Evolutionary conservation across 169 alveolate genomes (phyloP), one percentile per base, ranked within the genome.

Genomic region (Plasmodium cynomolgi): DNA sequence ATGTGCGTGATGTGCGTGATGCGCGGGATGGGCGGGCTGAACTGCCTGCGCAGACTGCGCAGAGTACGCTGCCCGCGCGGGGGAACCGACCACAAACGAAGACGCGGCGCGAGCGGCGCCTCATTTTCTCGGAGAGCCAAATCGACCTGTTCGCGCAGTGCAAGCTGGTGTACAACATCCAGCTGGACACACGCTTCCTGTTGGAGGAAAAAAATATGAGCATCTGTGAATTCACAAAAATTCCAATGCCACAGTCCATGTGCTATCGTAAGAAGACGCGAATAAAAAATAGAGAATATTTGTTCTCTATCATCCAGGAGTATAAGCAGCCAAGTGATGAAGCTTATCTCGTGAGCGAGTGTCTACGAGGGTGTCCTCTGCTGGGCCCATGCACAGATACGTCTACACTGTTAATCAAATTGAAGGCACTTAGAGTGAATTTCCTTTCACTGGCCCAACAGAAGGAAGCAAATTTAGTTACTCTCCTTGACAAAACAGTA

Each of bases 161-260:
- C 54, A 68, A 81, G 47, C 74, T 73, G 2, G 44, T 62, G 29
- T 62, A 96, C 54, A 83, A 47, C 83, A 37, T 93, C 26, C 81
- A 90, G 37, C 74, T 96, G 29, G 97, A 96, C 31, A 95, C 81
- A 41, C 83, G 97, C 86, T 94, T 96, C 92, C 68, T 97, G 68
- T 82, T 86, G 72, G 88, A 92, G 50, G 98, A 97, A 85, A 93
- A 93, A 82, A 97, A 95, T 82, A 90, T 97, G 96, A 96, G 95
- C 56, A 94, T 97, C 56, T 97, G 98, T 84, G 92, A 93, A 47
- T 88, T 94, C 81, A 93, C 97, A 17, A 95, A 81, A 75, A 97
- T 96, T 8, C 97, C 97, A 26, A 96, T 97, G 91, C 98, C 98
- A 9, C 98, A 97, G 93, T 86, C 95, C 56, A 86, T 97, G 39